Evolutionary conservation across 2,329 filamentous ascomycete genomes (phyloP), one percentile per base, ranked within the genome.

Genomic region (Fusarium nematophilum): DNA sequence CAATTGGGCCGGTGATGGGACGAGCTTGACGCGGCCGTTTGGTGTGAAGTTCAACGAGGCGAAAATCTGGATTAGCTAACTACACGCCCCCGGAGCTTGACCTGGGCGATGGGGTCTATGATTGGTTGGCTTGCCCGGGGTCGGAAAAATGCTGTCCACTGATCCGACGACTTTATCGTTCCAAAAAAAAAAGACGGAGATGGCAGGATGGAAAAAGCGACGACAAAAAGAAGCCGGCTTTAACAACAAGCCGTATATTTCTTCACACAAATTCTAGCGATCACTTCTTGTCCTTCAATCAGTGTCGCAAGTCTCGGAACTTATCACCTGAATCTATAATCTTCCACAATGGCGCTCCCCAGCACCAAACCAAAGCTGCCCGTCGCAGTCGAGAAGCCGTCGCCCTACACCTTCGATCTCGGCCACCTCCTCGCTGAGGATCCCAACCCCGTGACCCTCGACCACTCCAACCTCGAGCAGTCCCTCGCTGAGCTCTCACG

Each of bases 381-480:
- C 37, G 82, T 90, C 59, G 85, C 83, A 13, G 90, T 92, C 72
- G 82, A 88, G 58, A 96, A 96, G 78, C 89, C 92, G 5, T 96
- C 90, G 6, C 93, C 93, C 9, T 96, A 96, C 81, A 93, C 88
- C 66, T 97, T 96, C 80, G 93, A 97, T 75, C 88, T 97, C n/a
- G 81, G 93, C 66, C 88, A 96, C 73, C 88, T 98, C 48, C 85
- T 96, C 72, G 90, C 88, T 76, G 88, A 89, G 72, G 95, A 98
- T 78, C 86, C 93, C 31, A 98, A 97, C 78, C 92, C 94, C 3
- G 80, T 95, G 45, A 79, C 83, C 42, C 77, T 87, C 60, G 78
- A 84, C 67, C 76, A 76, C 47, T 62, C 75, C 25, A 71, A 80
- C 30, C 77, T 88, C 61, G 92, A 97, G 76, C 79, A 82, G 23